phyloP scores from a whole-genome alignment of 331 rosid species.

The Quercus tomentella region DNA sequence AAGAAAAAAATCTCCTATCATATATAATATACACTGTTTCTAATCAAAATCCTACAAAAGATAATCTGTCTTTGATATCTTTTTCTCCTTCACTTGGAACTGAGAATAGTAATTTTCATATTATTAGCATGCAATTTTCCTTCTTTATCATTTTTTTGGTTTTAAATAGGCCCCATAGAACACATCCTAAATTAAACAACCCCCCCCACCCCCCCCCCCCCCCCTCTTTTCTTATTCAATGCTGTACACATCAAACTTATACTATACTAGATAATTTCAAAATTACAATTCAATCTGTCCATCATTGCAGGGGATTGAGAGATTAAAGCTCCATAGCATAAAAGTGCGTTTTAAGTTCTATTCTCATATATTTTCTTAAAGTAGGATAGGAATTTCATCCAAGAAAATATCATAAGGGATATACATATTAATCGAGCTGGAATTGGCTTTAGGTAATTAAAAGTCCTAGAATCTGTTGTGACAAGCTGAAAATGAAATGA shows the following conservation, averaged over 20 bases:
- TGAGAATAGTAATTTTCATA: no score
- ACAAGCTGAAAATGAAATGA: slow-evolving; percentile 8
- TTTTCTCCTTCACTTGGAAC: no score
- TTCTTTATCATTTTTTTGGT: no score
- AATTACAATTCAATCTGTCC: background rate
- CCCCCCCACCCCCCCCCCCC: no score
- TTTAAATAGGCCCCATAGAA: no score
- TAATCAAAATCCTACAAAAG: background rate
- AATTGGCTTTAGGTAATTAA: background rate
- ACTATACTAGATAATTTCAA: background rate
- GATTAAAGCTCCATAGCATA: background rate
- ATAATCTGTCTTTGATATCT: background rate
- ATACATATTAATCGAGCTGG: background rate
- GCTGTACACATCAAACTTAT: background rate
- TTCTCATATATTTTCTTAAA: no score
- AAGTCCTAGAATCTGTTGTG: background rate
- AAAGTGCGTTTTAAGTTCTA: background rate
- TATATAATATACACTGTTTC: background rate
- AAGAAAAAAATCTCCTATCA: background rate
- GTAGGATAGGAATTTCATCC: no score
- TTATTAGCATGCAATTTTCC: no score
- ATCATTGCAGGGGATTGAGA: background rate
- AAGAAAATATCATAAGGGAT: background rate
- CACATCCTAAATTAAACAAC: no score
- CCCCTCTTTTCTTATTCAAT: no score